Evolutionary conservation across 2,329 filamentous ascomycete genomes (phyloP).

Genomic region (Paecilomyces sp.): DNA sequence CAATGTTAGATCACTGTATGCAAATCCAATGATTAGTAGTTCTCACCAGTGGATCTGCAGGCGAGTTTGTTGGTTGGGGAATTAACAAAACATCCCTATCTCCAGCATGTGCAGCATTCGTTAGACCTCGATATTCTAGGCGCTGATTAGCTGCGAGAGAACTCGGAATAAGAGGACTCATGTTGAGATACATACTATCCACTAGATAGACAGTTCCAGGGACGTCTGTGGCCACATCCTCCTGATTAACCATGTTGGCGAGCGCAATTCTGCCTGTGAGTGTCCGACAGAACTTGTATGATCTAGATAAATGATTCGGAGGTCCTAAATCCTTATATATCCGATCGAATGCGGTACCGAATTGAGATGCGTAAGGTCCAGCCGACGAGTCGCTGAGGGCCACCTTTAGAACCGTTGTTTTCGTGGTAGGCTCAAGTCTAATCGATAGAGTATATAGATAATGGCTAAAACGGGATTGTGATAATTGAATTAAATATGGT

Average conservation of each 20-base stretch:
- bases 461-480: background rate
- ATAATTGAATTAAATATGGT: background rate
- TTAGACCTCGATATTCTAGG: background rate
- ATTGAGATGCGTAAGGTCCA: background rate
- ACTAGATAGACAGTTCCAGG: constrained; percentile 1
- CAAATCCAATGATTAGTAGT: background rate
- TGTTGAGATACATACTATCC: background rate
- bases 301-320: background rate
- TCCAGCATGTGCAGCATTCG: background rate
- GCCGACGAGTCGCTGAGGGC: background rate
- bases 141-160: background rate
- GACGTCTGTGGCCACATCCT: background rate
- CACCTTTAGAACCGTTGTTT: background rate
- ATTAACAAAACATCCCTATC: background rate
- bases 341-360: background rate
- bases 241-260: background rate
- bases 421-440: background rate
- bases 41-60: constrained; percentile 1
- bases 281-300: background rate
- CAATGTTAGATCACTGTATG: background rate
- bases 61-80: background rate
- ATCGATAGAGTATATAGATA: background rate
- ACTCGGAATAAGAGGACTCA: background rate
- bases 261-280: background rate
- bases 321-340: background rate